These are phyloP conservation scores for Hemileccinum hortonii DNA, from an alignment of 1,284 basidiomycete genomes.

Conservation along the genomic window DNA sequence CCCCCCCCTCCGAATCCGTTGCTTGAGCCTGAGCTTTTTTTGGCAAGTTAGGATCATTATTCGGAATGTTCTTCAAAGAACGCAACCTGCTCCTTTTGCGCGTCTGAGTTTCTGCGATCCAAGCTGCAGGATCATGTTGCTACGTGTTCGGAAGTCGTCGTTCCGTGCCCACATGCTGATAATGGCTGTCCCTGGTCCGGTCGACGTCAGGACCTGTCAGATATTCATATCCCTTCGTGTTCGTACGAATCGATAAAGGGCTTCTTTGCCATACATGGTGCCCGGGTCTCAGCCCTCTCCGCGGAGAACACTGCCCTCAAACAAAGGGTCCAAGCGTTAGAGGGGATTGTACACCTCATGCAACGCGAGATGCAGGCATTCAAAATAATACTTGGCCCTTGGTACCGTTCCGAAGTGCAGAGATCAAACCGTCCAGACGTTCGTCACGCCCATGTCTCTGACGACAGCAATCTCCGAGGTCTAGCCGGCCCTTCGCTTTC, in stretches of 20 bases:
- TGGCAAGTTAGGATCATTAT: slow-evolving; percentile 36
- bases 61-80: slow-evolving; percentile 38
- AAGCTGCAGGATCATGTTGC: slow-evolving; percentile 36
- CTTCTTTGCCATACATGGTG: slow-evolving; percentile 53
- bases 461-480: slow-evolving; percentile 11
- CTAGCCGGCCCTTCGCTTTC: slow-evolving; percentile 15
- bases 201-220: slow-evolving; percentile 39
- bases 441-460: slow-evolving; percentile 10
- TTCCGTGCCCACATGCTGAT: slow-evolving; percentile 49
- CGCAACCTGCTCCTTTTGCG: slow-evolving; percentile 42
- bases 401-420: slow-evolving; percentile 45
- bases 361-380: slow-evolving; percentile 52
- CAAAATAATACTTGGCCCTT: slow-evolving; percentile 61
- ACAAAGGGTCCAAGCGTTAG: slow-evolving; percentile 52
- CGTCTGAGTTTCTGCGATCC: slow-evolving; percentile 35
- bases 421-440: slow-evolving; percentile 11
- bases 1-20: background rate
- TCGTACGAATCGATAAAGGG: slow-evolving; percentile 62
- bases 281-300: slow-evolving; percentile 44
- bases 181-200: slow-evolving; percentile 61
- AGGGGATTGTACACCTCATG: slow-evolving; percentile 48
- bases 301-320: slow-evolving; percentile 63
- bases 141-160: slow-evolving; percentile 39
- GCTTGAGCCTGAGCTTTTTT: slow-evolving; percentile 2
- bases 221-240: slow-evolving; percentile 49